A percentile compares a stretch with the other conserved stretches of the same genome.
phyloP scores from a whole-genome alignment of 768 basidiomycete genomes.

The Tylopilus rubrobrunneus region DNA sequence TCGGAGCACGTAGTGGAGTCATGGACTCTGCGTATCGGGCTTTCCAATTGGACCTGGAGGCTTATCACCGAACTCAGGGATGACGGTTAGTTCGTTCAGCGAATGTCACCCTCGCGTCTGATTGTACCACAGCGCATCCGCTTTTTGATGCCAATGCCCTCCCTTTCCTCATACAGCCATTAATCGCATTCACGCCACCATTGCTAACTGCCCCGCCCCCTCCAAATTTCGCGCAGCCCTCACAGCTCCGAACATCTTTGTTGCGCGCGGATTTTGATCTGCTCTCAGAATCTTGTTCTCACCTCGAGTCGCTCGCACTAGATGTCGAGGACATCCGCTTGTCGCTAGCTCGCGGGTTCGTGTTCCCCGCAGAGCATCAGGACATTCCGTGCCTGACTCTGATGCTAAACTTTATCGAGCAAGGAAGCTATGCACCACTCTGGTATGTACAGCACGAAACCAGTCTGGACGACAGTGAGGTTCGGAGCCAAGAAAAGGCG shows the following conservation, averaged over 20 bases:
- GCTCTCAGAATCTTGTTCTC: slow-evolving; percentile 69
- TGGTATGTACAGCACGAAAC: slow-evolving; percentile 48
- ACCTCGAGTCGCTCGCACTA: slow-evolving; percentile 72
- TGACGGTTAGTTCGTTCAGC: slow-evolving; percentile 46
- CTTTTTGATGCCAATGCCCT: slow-evolving; percentile 62
- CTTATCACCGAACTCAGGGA: slow-evolving; percentile 70
- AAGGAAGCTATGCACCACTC: slow-evolving; percentile 60
- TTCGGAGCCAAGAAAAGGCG: slow-evolving; percentile 62
- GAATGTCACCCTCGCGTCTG: background rate
- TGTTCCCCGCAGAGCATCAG: slow-evolving; percentile 54
- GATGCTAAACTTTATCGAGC: slow-evolving; percentile 73
- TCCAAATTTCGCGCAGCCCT: slow-evolving; percentile 37
- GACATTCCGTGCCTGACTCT: slow-evolving; percentile 55
- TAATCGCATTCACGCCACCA: slow-evolving; percentile 61
- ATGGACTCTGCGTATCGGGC: slow-evolving; percentile 61
- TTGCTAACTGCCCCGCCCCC: slow-evolving; percentile 35
- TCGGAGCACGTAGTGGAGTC: slow-evolving; percentile 41
- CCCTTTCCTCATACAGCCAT: slow-evolving; percentile 55
- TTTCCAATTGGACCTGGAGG: slow-evolving; percentile 78
- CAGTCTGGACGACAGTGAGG: slow-evolving; percentile 37
- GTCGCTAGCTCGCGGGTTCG: slow-evolving; percentile 62
- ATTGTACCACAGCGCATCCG: slow-evolving; percentile 40
- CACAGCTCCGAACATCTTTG: slow-evolving; percentile 42
- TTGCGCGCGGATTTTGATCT: slow-evolving; percentile 66
- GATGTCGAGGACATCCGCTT: slow-evolving; percentile 76